Evolutionary conservation across 805 yeast species (phyloP), one percentile per base, ranked within the genome.

Genomic region (Cyberlindnera amylophila): DNA sequence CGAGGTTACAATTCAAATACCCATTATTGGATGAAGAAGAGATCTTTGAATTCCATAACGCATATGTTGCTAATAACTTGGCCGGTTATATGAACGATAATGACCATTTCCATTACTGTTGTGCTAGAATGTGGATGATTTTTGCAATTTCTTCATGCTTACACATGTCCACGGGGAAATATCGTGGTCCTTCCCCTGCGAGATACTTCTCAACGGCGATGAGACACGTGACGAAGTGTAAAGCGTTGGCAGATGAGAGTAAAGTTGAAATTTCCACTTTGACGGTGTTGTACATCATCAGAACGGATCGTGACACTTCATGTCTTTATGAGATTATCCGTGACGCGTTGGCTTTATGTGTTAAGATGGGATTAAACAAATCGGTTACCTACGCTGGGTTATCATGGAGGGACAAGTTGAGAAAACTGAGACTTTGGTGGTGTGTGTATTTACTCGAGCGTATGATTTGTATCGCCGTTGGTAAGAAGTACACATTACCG

Each of bases 401-500:
- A 12, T 36, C 50, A 10, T 50, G 55, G 27, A 41, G 51, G 6
- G 57, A 54, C 28, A 56, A 58, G 42, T 69, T 71, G 47, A 65
- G 67, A 39, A 71, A 68, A 52, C 58, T 77, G 60, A 67, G 85
- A 48, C 61, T 77, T 14, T 81, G 81, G 63, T 81, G 86, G 86
- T 75, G 82, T 55, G 73, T 74, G 7, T 81, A 79, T 55, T 53
- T 77, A n/a, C 54, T 78, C 34, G 86, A 81, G 53, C 71, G 83
- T 54, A 71, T 79, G 63, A 75, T 79, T 37, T 73, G 81, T 30
- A 73, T 79, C 30, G 77, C 83, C 8, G 79, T 81, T 11, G 81
- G 83, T 4, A 75, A 75, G 53, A 77, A 77, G 2, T 78, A 75
- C 51, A 64, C 72, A 1, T 55, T 81, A n/a, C 61, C 65, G 17